Conservation (phyloP, 2,329 filamentous ascomycete genomes). For the Beauveria scarabaeidicola region DNA sequence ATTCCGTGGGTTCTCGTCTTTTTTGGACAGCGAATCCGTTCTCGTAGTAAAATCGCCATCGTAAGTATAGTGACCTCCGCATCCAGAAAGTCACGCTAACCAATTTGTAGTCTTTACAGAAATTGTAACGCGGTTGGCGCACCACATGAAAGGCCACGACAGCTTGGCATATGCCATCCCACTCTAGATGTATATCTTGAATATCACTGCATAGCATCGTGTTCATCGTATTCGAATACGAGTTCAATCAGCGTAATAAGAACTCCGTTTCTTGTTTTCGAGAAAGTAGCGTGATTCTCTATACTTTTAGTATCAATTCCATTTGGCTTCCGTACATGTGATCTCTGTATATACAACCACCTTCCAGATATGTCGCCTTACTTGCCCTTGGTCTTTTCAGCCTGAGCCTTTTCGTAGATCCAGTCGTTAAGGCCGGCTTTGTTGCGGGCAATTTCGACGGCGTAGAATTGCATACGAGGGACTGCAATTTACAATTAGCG, state of each 20-base stretch:
- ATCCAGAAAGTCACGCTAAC: constrained; percentile 1
- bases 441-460: constrained; percentile 57
- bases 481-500: constrained; percentile 25
- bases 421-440: constrained; percentile 87
- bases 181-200: not conserved
- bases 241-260: not conserved
- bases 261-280: not conserved
- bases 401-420: constrained; percentile 80
- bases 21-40: constrained; percentile 67
- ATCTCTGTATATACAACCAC: not conserved
- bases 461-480: constrained; percentile 50
- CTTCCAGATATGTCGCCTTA: not conserved
- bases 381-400: constrained; percentile 35
- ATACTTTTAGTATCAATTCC: not conserved
- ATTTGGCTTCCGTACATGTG: not conserved
- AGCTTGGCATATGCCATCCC: not conserved
- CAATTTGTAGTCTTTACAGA: not conserved
- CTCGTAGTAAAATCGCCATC: constrained; percentile 67
- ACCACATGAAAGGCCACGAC: not conserved
- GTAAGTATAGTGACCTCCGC: constrained; percentile 29
- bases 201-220: not conserved
- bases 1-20: constrained; percentile 85
- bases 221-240: not conserved
- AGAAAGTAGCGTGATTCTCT: not conserved
- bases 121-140: not conserved